These are phyloP conservation scores for Haplosporangium gracile DNA, from an alignment of 192 early-diverging fungal genomes.

Conservation along the genomic window DNA sequence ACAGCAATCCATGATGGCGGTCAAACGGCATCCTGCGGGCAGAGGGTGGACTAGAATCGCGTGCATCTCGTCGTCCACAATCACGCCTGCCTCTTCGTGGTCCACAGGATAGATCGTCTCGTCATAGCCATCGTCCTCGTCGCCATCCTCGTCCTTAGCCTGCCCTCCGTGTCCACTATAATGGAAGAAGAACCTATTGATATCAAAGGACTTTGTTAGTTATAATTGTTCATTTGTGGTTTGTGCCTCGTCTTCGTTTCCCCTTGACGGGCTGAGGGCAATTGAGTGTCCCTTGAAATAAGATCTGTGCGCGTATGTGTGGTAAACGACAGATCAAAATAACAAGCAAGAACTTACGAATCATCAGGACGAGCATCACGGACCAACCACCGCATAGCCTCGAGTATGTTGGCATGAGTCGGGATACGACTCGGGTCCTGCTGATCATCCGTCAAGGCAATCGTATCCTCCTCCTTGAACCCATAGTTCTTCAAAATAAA, in stretches of 20 bases:
- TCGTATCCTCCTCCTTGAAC: constrained; percentile 78
- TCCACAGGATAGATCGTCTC: constrained; percentile 83
- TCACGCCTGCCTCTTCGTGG: constrained; percentile 67
- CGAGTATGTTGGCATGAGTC: constrained; percentile 78
- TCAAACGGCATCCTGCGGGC: constrained; percentile 75
- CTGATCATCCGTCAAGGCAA: constrained; percentile 86
- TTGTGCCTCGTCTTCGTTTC: no score
- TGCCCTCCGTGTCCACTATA: constrained; percentile 85
- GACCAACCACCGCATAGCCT: constrained; percentile 84
- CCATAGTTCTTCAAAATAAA: constrained; percentile 75
- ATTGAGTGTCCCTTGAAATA: not conserved
- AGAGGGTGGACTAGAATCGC: constrained; percentile 79
- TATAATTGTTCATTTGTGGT: no score
- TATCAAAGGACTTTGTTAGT: no score
- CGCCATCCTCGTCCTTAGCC: constrained; percentile 68
- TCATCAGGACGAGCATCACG: constrained; percentile 79
- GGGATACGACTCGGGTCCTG: constrained; percentile 71
- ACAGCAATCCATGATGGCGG: constrained; percentile 89
- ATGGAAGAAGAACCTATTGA: constrained; percentile 79
- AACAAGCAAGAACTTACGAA: constrained; percentile 58
- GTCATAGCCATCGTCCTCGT: constrained; percentile 85
- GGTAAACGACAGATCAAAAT: not conserved
- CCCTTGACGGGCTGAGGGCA: not conserved
- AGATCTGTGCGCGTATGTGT: not conserved
- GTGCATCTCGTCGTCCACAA: constrained; percentile 85